Base-by-base conservation (phyloP, 345 rosid genomes). In the Angophora floribunda region DNA sequence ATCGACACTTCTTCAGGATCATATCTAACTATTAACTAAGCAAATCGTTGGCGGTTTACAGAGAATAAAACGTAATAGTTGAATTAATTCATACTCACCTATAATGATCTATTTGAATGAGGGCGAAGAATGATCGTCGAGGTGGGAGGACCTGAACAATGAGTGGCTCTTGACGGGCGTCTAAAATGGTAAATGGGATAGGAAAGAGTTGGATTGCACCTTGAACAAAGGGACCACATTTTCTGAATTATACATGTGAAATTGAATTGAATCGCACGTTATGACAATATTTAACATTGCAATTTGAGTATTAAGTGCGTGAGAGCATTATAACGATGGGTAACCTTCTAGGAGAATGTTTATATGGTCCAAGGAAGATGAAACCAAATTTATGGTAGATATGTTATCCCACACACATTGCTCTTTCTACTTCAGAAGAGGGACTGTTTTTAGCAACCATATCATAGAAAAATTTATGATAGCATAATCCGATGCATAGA, bases 91-190 rank as follows among this genome's bases (percentile, higher is more conserved):
- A 30, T 63, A 17, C 2, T n/a, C 4, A 36, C 70, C 19, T n/a
- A 0, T 63, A 63, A 63, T 55, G 61, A 55, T 36, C 36, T 6
- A 1, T 28, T 63, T 63, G 36, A 63, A 63, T 0, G 9, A 63
- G 75, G 2, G 9, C 5, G 0, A 2, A 1, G 19, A n/a, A 63
- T 63, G 36, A 63, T n/a, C 1, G 1, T 7, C 9, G 1, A 1
- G 32, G 16, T 2, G 4, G 2, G 4, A n/a, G 17, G 36, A n/a
- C 30, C 15, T 0, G 1, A 4, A 6, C 32, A 28, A 63, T 6
- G 41, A 36, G 41, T 36, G 41, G 41, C 41, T 36, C 41, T 36
- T 36, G 41, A 36, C 41, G 32, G 2, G 36, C 0, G 10, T 9
- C 12, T 67, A 3, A 67, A 19, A 30, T 30, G 44, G 21, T 21